Evolutionary conservation across 257 asterid genomes (phyloP), one percentile per base, ranked within the genome.

Genomic region (Ocimum tenuiflorum): DNA sequence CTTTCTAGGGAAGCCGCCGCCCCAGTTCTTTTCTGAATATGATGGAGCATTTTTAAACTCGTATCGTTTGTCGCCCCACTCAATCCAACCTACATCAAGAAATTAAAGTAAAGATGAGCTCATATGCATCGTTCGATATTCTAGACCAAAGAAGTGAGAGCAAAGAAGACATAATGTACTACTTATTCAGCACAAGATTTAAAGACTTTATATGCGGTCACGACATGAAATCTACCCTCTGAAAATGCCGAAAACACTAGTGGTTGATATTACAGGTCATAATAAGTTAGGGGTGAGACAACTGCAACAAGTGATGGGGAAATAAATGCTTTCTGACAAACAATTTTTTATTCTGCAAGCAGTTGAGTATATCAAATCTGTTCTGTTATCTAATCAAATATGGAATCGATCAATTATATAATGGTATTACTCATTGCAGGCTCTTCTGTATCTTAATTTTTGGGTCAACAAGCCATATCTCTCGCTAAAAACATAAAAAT

Each of bases 11-110:
- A 92, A 92, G 79, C 82, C 95, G 65, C 77, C 90, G 45, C 97
- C 99, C 99, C 99, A 92, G 62, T 92, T 92, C 85, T 92, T 92
- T 65, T 92, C 99, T 9, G 85, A 87, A 80, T 92, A 92, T 60
- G 99, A 92, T 47, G 97, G 99, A 69, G 99, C 97, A 78, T 89
- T 67, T 75, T 88, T 79, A 77, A 92, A 92, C 79, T 92, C 95
- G 42, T 72, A 92, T 60, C 88, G 80, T 72, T 83, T 81, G 50
- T 84, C 97, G 68, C 73, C 99, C 99, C 99, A 92, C 79, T 92
- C 97, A 65, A 92, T 92, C 99, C 99, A 92, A 57, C 99, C 99
- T 92, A 88, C 67, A 77, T 59, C 27, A 61, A 69, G 54, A 78
- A 49, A 57, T 49, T 64, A 73, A 33, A 58, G 45, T 11, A 59